These are phyloP conservation scores for Graphilbum fragrans DNA, from an alignment of 2,329 filamentous ascomycete genomes.

Conservation along the genomic window DNA sequence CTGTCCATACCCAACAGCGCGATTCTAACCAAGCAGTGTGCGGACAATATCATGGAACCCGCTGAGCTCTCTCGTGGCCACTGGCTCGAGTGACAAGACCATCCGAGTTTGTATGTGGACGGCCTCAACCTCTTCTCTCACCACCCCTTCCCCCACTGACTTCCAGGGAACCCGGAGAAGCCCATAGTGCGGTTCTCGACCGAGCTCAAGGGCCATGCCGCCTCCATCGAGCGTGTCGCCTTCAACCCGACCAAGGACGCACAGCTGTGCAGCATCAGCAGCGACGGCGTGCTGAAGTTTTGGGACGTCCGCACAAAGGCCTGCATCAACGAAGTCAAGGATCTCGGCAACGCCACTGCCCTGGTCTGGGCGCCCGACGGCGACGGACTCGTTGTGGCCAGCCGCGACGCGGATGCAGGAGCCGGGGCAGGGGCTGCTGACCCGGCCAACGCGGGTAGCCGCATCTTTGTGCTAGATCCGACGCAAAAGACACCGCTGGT, in stretches of 20 bases:
- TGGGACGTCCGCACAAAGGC: slow-evolving; percentile 70
- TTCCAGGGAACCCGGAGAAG: slow-evolving; percentile 61
- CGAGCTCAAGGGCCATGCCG: slow-evolving; percentile 56
- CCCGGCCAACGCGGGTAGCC: slow-evolving; percentile 25
- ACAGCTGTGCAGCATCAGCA: slow-evolving; percentile 62
- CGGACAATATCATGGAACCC: slow-evolving; percentile 85
- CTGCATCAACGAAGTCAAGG: slow-evolving; percentile 57
- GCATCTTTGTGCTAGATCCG: slow-evolving; percentile 50
- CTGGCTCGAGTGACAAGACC: slow-evolving; percentile 58
- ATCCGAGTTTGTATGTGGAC: slow-evolving; percentile 55
- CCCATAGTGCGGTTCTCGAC: slow-evolving; percentile 63
- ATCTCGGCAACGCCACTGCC: slow-evolving; percentile 55
- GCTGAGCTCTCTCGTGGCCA: slow-evolving; percentile 70
- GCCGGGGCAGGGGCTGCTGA: no score
- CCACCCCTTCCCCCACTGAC: background rate
- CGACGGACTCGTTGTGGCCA: slow-evolving; percentile 56
- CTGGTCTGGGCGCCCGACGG: slow-evolving; percentile 66
- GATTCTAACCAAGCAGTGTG: slow-evolving; percentile 37
- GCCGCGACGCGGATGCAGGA: no score
- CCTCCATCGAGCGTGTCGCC: slow-evolving; percentile 60
- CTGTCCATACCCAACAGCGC: no score
- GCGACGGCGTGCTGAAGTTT: slow-evolving; percentile 62
- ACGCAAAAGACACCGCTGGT: slow-evolving; percentile 41
- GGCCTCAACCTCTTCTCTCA: background rate
- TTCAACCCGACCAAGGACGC: slow-evolving; percentile 70